A percentile compares a stretch with the other conserved stretches of the same genome.
Evolutionary conservation across 2,329 filamentous ascomycete genomes (phyloP).

Genomic region (Trichophyton equinum): DNA sequence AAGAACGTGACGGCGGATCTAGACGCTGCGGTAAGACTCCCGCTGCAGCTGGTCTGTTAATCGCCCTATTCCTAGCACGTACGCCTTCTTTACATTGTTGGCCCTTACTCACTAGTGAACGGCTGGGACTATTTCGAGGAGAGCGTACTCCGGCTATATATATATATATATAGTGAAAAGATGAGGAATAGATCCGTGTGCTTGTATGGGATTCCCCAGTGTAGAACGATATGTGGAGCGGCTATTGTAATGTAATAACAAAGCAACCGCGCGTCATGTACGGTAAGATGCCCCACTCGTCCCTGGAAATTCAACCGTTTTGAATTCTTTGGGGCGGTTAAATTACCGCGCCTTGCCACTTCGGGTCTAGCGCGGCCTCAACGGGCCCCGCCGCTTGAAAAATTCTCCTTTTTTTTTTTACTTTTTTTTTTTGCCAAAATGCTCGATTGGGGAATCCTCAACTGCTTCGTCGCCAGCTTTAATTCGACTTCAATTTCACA

Average conservation of each 20-base stretch:
- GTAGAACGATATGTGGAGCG: neutral
- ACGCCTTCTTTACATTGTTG: neutral
- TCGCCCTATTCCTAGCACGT: neutral
- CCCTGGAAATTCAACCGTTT: constrained; percentile 24
- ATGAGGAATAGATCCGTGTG: neutral
- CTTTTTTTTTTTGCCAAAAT: neutral
- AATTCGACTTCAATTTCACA: neutral
- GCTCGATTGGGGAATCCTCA: neutral
- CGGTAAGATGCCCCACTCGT: neutral
- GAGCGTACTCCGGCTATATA: too few relatives aligned
- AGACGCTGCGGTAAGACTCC: neutral
- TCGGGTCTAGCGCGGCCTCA: neutral
- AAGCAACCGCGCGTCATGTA: neutral
- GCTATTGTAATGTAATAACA: neutral
- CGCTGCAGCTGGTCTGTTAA: neutral
- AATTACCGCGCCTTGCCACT: constrained; percentile 22
- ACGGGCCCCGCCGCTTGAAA: neutral
- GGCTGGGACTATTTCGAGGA: too few relatives aligned
- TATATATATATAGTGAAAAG: too few relatives aligned
- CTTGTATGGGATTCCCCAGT: neutral
- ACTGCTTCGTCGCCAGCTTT: neutral
- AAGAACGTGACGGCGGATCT: neutral
- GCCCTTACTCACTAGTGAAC: neutral
- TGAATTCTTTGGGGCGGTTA: constrained; percentile 23
- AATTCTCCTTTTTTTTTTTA: constrained; percentile 1